These are phyloP conservation scores for Wallacemonas sp. DNA, from an alignment of 208 protist genomes.

Conservation along the genomic window DNA sequence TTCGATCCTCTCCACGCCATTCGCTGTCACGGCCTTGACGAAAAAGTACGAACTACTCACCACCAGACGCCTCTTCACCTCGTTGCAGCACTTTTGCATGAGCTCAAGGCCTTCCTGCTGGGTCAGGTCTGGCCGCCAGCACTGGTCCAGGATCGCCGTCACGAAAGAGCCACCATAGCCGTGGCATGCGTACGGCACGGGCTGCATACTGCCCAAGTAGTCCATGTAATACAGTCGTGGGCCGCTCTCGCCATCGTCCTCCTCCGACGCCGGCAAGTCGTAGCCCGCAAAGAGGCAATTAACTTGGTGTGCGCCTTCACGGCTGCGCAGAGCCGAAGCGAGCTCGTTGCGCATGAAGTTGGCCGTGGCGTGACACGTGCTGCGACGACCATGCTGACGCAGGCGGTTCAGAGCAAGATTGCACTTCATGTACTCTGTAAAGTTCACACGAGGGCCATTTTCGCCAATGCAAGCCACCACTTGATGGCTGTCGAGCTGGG, in stretches of 20 bases:
- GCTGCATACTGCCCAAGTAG: constrained; percentile 92
- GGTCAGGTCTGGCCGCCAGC: constrained; percentile 91
- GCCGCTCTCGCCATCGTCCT: constrained; percentile 57
- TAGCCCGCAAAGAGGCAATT: constrained; percentile 93
- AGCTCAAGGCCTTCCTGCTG: constrained; percentile 90
- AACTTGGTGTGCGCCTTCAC: constrained; percentile 83
- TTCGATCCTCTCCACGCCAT: constrained; percentile 81
- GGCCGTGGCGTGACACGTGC: constrained; percentile 80
- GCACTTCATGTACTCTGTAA: constrained; percentile 93
- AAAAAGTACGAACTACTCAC: constrained; percentile 91
- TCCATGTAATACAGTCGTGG: constrained; percentile 94
- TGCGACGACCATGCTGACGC: constrained; percentile 78
- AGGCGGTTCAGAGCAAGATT: constrained; percentile 88
- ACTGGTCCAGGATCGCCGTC: constrained; percentile 86
- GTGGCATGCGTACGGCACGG: constrained; percentile 92
- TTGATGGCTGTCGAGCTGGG: constrained; percentile 84
- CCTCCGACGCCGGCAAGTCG: constrained; percentile 74
- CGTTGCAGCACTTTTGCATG: constrained; percentile 93
- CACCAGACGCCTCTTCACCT: constrained; percentile 90
- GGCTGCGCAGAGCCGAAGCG: constrained; percentile 81
- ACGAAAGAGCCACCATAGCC: constrained; percentile 94
- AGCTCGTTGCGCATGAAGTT: constrained; percentile 90
- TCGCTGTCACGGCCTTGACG: constrained; percentile 90
- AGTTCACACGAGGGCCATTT: constrained; percentile 91
- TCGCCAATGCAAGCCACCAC: constrained; percentile 88